Conservation (phyloP, 371 early-diverging fungal species). For the Saksenaea vasiformis region DNA sequence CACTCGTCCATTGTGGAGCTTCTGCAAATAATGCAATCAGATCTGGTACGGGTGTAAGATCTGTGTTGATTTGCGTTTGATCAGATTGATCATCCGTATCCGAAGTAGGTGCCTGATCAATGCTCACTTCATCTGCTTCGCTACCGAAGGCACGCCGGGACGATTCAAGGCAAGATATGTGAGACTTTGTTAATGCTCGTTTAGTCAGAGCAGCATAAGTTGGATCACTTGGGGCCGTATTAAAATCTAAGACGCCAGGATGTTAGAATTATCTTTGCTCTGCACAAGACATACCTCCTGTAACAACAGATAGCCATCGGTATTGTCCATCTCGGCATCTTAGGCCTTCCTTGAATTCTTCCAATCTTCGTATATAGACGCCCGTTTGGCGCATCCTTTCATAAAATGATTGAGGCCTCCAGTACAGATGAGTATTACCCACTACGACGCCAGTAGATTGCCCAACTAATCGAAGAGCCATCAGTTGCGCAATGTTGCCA, state of each 20-base stretch:
- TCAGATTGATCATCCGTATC: neutral
- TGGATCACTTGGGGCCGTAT: constrained; percentile 57
- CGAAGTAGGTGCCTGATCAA: constrained; percentile 1
- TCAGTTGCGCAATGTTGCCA: constrained; percentile 53
- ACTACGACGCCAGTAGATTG: constrained; percentile 27
- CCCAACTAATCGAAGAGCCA: constrained; percentile 20
- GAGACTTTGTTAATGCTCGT: constrained; percentile 12
- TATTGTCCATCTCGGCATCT: neutral
- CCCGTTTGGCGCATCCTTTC: constrained; percentile 55
- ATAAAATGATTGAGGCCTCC: constrained; percentile 61
- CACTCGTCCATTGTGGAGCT: constrained; percentile 31
- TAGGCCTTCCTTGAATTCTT: constrained; percentile 21
- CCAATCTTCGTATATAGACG: constrained; percentile 27
- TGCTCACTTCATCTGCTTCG: neutral
- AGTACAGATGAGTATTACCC: constrained; percentile 54
- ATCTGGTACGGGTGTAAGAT: constrained; percentile 14
- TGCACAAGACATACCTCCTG: constrained; percentile 25
- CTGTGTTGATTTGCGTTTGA: neutral
- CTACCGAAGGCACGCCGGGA: constrained; percentile 21
- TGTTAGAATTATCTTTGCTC: neutral
- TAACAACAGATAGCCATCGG: constrained; percentile 28
- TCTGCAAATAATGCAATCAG: constrained; percentile 27
- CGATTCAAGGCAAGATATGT: constrained; percentile 23
- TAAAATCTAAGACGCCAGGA: constrained; percentile 43
- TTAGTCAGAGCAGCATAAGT: constrained; percentile 30